phyloP scores from a whole-genome alignment of 2,329 filamentous ascomycete genomes.

The Paracoccidioides brasiliensis region DNA sequence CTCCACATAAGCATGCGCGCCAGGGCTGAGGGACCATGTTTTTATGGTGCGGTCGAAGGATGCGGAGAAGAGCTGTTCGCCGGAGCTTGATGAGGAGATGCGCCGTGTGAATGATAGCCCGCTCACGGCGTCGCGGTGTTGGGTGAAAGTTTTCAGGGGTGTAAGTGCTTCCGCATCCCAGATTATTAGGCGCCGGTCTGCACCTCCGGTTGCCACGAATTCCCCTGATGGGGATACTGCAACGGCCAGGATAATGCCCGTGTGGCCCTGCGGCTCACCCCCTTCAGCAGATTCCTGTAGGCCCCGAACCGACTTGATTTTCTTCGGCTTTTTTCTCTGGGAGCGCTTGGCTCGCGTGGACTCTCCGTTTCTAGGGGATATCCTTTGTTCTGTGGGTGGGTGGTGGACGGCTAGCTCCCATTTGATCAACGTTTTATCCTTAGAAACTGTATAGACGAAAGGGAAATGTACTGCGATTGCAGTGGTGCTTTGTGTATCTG shows the following conservation, averaged over 20 bases:
- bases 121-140: slow-evolving; percentile 80
- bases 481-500: slow-evolving; percentile 65
- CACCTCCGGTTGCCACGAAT: slow-evolving; percentile 80
- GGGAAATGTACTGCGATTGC: slow-evolving; percentile 66
- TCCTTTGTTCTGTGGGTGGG: slow-evolving; percentile 28
- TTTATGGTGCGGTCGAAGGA: slow-evolving; percentile 90
- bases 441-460: slow-evolving; percentile 77
- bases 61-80: slow-evolving; percentile 80
- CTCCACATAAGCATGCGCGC: slow-evolving; percentile 87
- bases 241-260: slow-evolving; percentile 65
- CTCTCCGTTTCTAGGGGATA: slow-evolving; percentile 51
- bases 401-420: slow-evolving; percentile 59
- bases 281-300: slow-evolving; percentile 29
- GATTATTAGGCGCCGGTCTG: slow-evolving; percentile 71
- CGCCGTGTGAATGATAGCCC: slow-evolving; percentile 73
- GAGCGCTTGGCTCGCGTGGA: slow-evolving; percentile 44
- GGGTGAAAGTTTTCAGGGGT: slow-evolving; percentile 71
- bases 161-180: slow-evolving; percentile 72
- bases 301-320: slow-evolving; percentile 37
- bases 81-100: slow-evolving; percentile 41
- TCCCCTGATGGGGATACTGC: slow-evolving; percentile 81
- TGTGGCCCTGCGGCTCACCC: slow-evolving; percentile 54
- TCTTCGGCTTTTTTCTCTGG: slow-evolving; percentile 33
- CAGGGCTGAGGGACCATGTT: slow-evolving; percentile 65
- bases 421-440: slow-evolving; percentile 73